phyloP scores from a whole-genome alignment of 495 filamentous ascomycete genomes.

The Podospora comata region DNA sequence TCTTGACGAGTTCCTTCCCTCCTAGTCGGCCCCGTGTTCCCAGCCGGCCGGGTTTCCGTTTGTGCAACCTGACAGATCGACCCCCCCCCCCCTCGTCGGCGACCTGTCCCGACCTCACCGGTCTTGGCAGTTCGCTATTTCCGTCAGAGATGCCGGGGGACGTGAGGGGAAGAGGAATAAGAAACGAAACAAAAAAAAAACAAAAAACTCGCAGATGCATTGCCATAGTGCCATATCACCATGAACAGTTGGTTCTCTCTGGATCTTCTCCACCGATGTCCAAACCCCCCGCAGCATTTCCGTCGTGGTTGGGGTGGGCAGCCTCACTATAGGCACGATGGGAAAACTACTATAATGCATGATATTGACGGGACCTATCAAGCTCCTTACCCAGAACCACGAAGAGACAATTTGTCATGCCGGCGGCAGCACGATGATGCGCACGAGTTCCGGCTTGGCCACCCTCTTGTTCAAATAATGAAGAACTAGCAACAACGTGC shows the following conservation, averaged over 20 bases:
- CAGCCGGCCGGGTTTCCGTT: slow-evolving; percentile 21
- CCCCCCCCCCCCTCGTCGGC: slow-evolving; percentile 9
- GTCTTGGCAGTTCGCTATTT: slow-evolving; percentile 14
- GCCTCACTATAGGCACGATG: not conserved
- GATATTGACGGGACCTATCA: not conserved
- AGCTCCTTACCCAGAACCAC: not conserved
- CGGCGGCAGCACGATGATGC: not conserved
- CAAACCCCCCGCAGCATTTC: not conserved
- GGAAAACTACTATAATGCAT: not conserved
- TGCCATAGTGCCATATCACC: too few relatives aligned
- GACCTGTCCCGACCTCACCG: slow-evolving; percentile 17
- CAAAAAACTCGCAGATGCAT: not conserved
- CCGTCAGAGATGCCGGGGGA: not conserved
- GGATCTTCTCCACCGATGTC: not conserved
- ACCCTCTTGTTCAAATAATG: not conserved
- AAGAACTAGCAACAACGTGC: slow-evolving; percentile 13
- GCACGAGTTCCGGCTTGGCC: not conserved
- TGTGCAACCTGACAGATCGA: slow-evolving; percentile 15
- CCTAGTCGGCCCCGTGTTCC: slow-evolving; percentile 10
- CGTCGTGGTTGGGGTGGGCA: not conserved
- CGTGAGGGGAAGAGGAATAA: not conserved
- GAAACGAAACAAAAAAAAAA: not conserved
- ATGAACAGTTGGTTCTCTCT: too few relatives aligned
- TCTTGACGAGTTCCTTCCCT: not conserved
- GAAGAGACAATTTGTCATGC: not conserved